Evolutionary conservation across 2,329 filamentous ascomycete species (phyloP), one percentile per base, ranked within the genome.

Genomic region (Apiospora koreana): DNA sequence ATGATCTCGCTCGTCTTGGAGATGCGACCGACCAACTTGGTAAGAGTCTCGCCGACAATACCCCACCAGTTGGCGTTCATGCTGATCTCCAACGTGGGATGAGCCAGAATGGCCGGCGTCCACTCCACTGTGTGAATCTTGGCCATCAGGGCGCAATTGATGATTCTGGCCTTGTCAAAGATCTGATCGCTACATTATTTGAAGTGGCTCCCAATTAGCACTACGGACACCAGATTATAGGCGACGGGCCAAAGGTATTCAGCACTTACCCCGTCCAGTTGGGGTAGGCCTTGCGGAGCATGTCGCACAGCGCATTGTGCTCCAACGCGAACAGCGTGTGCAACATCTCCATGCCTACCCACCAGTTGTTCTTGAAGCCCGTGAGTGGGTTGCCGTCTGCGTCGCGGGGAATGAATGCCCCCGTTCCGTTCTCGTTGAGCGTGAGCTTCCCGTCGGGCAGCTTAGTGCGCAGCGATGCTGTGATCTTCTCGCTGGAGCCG

Each of bases 91-190:
- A 85, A 76, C 0, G 78, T 78, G 28, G 83, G 84, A 62, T 85
- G 83, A 0, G 80, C 79, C 2, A 85, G 78, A 42, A 86, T 84
- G 3, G 83, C 84, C 1, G 83, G 83, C 4, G 84, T 85, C 84
- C 84, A 86, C 74, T 86, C 83, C 3, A 85, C 79, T 0, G 84
- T 85, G 71, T 86, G 83, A 54, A 86, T 85, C 75, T 86, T 86
- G 6, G 84, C 83, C 83, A 85, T 85, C 10, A 86, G 75, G 0
- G 83, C 83, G 65, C 80, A 83, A 71, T 84, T 85, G 28, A 85
- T 78, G 1, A 85, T 78, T 1, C 83, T 76, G 1, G 82, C 83
- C 35, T 80, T 84, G 73, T 85, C 82, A 68, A 85, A 85, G 38
- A 84, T 77, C 69, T 82, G 76, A 64, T 84, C 83, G 3, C 75